Percentiles rank a stretch among this genome's conserved stretches.
Evolutionary conservation across 345 rosid genomes (phyloP).

Genomic region (Laguncularia racemosa): DNA sequence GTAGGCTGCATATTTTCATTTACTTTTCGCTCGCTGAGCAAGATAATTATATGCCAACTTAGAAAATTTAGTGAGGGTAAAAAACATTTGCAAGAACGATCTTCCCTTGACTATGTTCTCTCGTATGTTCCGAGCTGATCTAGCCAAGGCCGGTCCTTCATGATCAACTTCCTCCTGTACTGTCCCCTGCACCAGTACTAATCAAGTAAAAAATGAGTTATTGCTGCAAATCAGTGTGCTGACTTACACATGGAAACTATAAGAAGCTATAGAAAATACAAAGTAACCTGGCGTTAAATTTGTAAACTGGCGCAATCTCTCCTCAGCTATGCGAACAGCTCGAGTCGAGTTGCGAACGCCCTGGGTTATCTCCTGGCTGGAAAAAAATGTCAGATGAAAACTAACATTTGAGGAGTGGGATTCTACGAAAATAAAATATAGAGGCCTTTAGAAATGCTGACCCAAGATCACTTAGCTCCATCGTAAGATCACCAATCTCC

Average conservation of each 20-base stretch:
- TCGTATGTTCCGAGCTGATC: constrained; percentile 39
- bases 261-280: background rate
- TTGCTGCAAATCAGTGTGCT: background rate
- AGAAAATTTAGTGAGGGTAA: constrained; percentile 39
- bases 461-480: constrained; percentile 94
- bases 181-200: constrained; percentile 69
- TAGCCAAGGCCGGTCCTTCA: constrained; percentile 47
- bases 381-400: constrained; percentile 5
- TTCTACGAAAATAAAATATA: background rate
- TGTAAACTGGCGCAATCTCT: constrained; percentile 55
- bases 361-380: constrained; percentile 76
- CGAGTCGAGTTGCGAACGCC: constrained; percentile 74
- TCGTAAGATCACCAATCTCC: constrained; percentile 90
- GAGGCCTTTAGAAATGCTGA: constrained; percentile 13
- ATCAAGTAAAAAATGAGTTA: constrained; percentile 38
- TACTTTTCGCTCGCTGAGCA: constrained; percentile 25
- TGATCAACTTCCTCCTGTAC: constrained; percentile 22
- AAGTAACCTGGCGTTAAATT: constrained; percentile 43
- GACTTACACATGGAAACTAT: background rate
- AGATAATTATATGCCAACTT: constrained; percentile 34
- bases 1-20: background rate
- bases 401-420: background rate
- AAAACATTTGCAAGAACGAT: constrained; percentile 38
- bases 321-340: constrained; percentile 81
- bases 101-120: constrained; percentile 74